Evolutionary conservation across 495 filamentous ascomycete species (phyloP).

Genomic region (Xylaria castorea): DNA sequence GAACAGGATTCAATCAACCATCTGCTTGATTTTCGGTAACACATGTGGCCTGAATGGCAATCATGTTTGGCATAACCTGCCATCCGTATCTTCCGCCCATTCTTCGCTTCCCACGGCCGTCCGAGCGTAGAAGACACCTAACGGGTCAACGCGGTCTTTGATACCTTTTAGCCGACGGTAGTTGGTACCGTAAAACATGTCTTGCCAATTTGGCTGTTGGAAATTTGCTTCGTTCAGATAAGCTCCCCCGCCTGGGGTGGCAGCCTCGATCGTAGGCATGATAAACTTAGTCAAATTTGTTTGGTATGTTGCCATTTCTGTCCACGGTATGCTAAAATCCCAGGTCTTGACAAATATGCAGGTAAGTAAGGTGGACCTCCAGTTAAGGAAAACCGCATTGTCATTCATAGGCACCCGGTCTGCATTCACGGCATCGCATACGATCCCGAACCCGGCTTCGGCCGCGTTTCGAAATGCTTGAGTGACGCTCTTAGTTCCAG

Average conservation of each 20-base stretch:
- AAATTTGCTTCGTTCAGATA: conserved; percentile 16
- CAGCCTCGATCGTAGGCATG: not conserved
- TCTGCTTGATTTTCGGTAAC: no score
- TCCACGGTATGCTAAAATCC: not conserved
- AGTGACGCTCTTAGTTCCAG: not conserved
- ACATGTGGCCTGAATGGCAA: no score
- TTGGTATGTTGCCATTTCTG: not conserved
- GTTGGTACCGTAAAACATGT: no score
- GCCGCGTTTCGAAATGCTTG: not conserved
- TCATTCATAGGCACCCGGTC: not conserved
- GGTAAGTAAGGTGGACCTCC: not conserved
- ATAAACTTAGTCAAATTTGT: not conserved
- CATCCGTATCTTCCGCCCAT: no score
- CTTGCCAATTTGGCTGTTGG: no score
- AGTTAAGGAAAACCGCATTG: not conserved
- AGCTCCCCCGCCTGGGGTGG: conserved; percentile 14
- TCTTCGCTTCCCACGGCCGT: no score
- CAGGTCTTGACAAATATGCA: not conserved
- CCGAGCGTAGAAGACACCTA: no score
- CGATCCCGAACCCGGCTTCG: not conserved
- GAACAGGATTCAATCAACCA: no score
- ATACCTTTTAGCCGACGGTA: no score
- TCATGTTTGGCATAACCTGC: no score
- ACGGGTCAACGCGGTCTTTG: no score
- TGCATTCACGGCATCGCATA: not conserved